Base-by-base conservation (phyloP, 352 stramenopile species). In the Blastocystis sp. region DNA sequence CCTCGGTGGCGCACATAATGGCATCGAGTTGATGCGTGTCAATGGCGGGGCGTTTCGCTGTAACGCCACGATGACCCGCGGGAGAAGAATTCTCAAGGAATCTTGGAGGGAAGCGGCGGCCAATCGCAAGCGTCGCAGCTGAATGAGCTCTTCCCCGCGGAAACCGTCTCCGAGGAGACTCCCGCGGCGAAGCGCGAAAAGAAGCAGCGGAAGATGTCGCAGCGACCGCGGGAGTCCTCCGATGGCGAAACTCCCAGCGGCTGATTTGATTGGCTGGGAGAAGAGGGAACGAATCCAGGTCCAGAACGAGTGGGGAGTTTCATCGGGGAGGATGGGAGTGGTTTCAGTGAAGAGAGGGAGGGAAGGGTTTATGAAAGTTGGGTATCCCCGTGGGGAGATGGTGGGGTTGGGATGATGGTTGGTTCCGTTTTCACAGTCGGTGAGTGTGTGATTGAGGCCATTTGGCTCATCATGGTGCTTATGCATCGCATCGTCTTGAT, bases 111-210 rank as follows among this genome's bases (percentile, higher is more conserved):
- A 32, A 6, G 63, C 29, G 36, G 63, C 16, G 42, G 63, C 36
- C 18, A 73, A 36, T 21, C 38, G 63, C 16, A 73, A 32, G 4
- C 63, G 63, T 16, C 48, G 32, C 18, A 73, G 21, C 42, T 73
- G 63, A 21, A 73, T n/a, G 36, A 73, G 42, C 6, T 73, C 63
- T 4, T 8, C 32, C 24, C 48, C 48, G 42, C 48, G 63, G 42
- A 73, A 73, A 36, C 63, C 42, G 63, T 73, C 63, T 24, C 63
- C 63, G 42, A 73, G 48, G 34, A 73, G 38, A 51, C 63, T 48
- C 18, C 63, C 63, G 42, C 63, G 63, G 27, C 38, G 63, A 4
- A 73, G 63, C 4, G 34, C 4, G 42, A 38, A 73, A 32, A 73
- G 63, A 73, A 48, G 48, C 24, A 73, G 63, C 4, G 63, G 63